Evolutionary conservation across 352 stramenopile species (phyloP), one percentile per base, ranked within the genome.

Genomic region (Phytophthora ohioensis): DNA sequence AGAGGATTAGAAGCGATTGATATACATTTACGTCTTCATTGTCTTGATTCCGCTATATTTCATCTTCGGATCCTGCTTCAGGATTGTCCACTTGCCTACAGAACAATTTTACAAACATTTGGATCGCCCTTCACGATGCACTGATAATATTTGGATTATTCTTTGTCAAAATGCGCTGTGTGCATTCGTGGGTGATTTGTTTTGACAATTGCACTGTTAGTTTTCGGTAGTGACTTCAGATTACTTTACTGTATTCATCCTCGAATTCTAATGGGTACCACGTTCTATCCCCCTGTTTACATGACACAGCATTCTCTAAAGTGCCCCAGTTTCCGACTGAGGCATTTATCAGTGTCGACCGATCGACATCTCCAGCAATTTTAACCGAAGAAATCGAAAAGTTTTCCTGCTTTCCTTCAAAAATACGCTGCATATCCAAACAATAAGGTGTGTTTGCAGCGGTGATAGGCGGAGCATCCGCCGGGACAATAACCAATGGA

Each of bases 381-480:
- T 49, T 21, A 30, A 21, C 15, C 3, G 15, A 11, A 32, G 31
- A 39, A 53, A 31, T 27, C 11, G 65, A 51, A 53, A 78, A 74
- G 0, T 0, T 17, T 3, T 11, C 13, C 12, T 67, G 48, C 4
- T 56, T 21, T 17, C 57, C 47, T 38, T 61, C 48, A 45, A 78
- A 65, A 65, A 78, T 67, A 1, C 32, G 64, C 15, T 68, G 27
- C 7, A 53, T 17, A 3, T 71, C 65, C 6, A 15, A 10, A 12
- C 70, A 78, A 21, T 75, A 75, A 0, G 70, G 65, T 5, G 65
- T 78, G 21, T 63, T 67, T n/a, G 39, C 65, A 53, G 70, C 70
- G 2, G 59, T 55, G 31, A 78, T 70, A 2, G 54, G 66, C 21
- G 58, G 48, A 31, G 41, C 7, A 3, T 38, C 36, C n/a, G 52